phyloP scores from a whole-genome alignment of 352 stramenopile genomes.

The Thraustotheca clavata region DNA sequence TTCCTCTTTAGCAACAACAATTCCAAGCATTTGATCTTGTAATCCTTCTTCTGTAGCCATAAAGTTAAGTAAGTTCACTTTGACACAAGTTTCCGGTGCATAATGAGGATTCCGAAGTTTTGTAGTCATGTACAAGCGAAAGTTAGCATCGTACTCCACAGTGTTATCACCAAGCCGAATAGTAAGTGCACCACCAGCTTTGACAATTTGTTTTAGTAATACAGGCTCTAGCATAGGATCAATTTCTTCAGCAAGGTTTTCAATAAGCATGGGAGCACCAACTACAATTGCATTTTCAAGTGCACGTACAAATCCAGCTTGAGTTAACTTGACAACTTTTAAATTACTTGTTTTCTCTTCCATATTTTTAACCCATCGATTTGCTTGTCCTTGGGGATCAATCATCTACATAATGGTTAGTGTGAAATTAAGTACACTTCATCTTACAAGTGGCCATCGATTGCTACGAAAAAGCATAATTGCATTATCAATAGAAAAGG shows the following conservation, averaged over 20 bases:
- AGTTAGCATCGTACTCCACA: slow-evolving; percentile 91
- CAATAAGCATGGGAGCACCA: slow-evolving; percentile 86
- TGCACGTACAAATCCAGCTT: slow-evolving; percentile 90
- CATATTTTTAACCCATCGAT: slow-evolving; percentile 94
- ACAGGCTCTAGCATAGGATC: slow-evolving; percentile 93
- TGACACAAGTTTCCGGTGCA: slow-evolving; percentile 91
- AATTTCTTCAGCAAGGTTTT: slow-evolving; percentile 91
- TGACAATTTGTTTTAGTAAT: slow-evolving; percentile 90
- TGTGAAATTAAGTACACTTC: not conserved
- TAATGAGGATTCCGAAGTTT: slow-evolving; percentile 94
- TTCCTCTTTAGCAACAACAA: slow-evolving; percentile 91
- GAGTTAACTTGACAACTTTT: slow-evolving; percentile 91
- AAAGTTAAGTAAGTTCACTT: slow-evolving; percentile 96
- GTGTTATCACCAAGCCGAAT: slow-evolving; percentile 92
- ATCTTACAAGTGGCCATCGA: slow-evolving; percentile 77
- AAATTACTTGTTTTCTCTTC: slow-evolving; percentile 79
- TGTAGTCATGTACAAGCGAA: slow-evolving; percentile 92
- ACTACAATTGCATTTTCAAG: slow-evolving; percentile 95
- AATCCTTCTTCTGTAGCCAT: slow-evolving; percentile 93
- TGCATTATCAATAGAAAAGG: slow-evolving; percentile 93
- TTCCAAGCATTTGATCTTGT: slow-evolving; percentile 94
- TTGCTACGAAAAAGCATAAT: slow-evolving; percentile 90
- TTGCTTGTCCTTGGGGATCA: slow-evolving; percentile 92
- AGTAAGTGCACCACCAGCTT: slow-evolving; percentile 77
- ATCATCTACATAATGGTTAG: slow-evolving; percentile 76